Conservation (phyloP, 306 rosid species). For the Trifolium pratense region DNA sequence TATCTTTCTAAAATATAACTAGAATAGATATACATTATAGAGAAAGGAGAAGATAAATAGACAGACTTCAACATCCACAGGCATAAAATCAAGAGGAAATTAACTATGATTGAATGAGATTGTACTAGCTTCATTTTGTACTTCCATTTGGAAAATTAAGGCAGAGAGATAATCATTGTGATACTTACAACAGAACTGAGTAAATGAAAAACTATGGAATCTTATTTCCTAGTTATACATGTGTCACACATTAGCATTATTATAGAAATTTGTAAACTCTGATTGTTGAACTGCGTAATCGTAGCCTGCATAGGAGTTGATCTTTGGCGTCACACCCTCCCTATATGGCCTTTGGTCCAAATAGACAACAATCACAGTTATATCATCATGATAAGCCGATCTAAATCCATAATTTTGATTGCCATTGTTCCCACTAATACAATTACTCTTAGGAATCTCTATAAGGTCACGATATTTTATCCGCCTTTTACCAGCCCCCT, state of each 20-base stretch:
- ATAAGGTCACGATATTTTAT: neutral
- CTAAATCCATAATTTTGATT: neutral
- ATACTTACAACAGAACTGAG: too few relatives aligned
- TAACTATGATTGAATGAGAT: too few relatives aligned
- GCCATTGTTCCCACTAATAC: neutral
- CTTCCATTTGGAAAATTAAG: too few relatives aligned
- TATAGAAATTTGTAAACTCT: too few relatives aligned
- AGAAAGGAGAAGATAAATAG: too few relatives aligned
- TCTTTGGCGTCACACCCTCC: neutral
- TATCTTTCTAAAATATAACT: too few relatives aligned
- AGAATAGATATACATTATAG: too few relatives aligned
- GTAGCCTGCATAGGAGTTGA: neutral
- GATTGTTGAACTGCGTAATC: neutral
- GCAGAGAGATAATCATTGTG: too few relatives aligned
- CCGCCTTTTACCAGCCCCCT: neutral
- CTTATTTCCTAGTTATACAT: neutral
- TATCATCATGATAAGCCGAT: neutral
- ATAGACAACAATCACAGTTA: neutral
- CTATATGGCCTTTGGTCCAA: neutral
- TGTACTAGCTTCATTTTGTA: too few relatives aligned
- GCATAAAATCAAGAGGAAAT: too few relatives aligned
- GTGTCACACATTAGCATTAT: too few relatives aligned
- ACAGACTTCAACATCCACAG: too few relatives aligned
- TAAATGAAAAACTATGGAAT: neutral
- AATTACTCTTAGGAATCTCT: neutral